phyloP scores from a whole-genome alignment of 1,284 basidiomycete species.

The Microstroma glucosiphilum region DNA sequence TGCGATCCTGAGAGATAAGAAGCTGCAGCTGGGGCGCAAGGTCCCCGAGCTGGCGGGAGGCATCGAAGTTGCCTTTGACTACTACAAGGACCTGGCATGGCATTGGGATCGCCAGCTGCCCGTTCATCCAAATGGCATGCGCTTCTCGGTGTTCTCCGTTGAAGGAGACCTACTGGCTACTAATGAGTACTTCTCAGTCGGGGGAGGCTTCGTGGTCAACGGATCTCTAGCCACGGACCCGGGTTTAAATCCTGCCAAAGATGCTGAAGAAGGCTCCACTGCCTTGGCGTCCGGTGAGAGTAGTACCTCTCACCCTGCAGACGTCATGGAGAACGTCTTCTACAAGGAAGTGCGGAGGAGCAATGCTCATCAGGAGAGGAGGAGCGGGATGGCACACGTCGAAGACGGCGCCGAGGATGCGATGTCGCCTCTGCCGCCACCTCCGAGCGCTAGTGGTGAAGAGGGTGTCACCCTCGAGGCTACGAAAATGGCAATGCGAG shows the following conservation, averaged over 20 bases:
- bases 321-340: conserved; percentile 77
- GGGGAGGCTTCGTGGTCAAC: conserved; percentile 47
- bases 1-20: conserved; percentile 63
- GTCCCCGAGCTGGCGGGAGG: conserved; percentile 3
- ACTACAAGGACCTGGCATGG: conserved; percentile 55
- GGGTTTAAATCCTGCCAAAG: neutral
- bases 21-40: conserved; percentile 59
- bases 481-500: neutral
- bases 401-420: conserved; percentile 7
- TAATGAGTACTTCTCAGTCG: conserved; percentile 74
- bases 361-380: conserved; percentile 67
- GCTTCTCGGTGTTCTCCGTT: conserved; percentile 76
- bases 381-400: conserved; percentile 35
- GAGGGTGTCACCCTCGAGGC: neutral
- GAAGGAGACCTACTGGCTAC: conserved; percentile 81
- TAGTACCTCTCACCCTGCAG: conserved; percentile 54
- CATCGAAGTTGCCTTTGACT: conserved; percentile 13
- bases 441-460: neutral
- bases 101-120: conserved; percentile 62
- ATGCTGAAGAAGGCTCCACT: neutral
- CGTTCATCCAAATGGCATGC: conserved; percentile 63
- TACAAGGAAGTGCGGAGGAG: conserved; percentile 89
- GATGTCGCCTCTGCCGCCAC: conserved; percentile 15
- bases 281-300: too few relatives aligned
- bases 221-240: conserved; percentile 33